Conservation (phyloP, 495 filamentous ascomycete genomes). For the Parmelia sp. region DNA sequence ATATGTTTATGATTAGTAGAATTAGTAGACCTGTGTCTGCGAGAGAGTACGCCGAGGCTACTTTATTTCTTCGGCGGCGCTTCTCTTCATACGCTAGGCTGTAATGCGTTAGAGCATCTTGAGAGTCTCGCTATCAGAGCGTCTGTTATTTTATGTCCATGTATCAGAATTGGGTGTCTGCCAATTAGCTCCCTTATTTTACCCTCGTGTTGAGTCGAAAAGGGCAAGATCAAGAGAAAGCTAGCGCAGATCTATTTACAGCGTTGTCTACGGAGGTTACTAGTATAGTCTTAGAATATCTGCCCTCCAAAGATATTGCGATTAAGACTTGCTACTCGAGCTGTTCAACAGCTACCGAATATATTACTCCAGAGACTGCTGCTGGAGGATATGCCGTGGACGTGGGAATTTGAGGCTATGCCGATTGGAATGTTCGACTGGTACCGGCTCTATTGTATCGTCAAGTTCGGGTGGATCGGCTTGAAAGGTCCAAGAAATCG, state of each 20-base stretch:
- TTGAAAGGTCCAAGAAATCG: slow-evolving; percentile 2
- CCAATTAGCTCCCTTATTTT: too few species aligned
- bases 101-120: too few species aligned
- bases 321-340: not conserved
- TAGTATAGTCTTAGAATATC: not conserved
- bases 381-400: slow-evolving; percentile 4
- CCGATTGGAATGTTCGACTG: not conserved
- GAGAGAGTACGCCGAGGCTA: too few species aligned
- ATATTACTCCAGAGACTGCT: not conserved
- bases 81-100: too few species aligned
- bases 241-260: not conserved
- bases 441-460: not conserved
- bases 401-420: not conserved
- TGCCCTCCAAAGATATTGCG: slow-evolving; percentile 7
- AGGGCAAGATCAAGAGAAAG: too few species aligned
- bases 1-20: too few species aligned
- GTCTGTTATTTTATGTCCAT: too few species aligned
- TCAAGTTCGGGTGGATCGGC: not conserved
- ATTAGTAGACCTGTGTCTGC: too few species aligned
- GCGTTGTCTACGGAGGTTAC: slow-evolving; percentile 1
- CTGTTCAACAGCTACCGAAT: not conserved
- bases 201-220: too few species aligned
- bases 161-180: too few species aligned
- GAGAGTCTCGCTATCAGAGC: too few species aligned
- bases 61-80: too few species aligned